These are phyloP conservation scores for Prunus yedoensis DNA, from an alignment of 331 rosid genomes.

Conservation along the genomic window DNA sequence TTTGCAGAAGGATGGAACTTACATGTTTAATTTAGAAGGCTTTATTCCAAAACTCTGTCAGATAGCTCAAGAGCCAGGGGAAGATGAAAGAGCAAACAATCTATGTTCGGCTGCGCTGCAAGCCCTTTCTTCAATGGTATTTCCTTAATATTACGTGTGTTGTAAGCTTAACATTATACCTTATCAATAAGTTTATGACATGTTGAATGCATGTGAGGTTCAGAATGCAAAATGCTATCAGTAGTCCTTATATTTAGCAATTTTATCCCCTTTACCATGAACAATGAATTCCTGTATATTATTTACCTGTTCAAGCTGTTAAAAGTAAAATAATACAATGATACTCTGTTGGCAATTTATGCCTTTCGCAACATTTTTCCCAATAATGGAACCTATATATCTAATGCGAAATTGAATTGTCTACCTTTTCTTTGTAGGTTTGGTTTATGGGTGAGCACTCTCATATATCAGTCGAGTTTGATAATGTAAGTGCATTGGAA, in stretches of 20 bases:
- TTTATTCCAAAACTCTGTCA: constrained; percentile 80
- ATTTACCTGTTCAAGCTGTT: not conserved
- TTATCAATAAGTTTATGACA: not conserved
- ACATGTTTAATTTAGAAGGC: constrained; percentile 78
- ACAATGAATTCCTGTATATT: not conserved
- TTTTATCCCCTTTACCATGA: not conserved
- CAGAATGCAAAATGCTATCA: too few species aligned
- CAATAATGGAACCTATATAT: not conserved
- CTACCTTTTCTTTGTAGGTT: constrained; percentile 47
- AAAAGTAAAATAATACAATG: not conserved
- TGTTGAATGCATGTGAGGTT: not conserved
- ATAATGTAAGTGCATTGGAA: constrained; percentile 60
- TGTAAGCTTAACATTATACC: not conserved
- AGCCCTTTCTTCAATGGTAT: constrained; percentile 88
- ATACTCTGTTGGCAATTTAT: not conserved
- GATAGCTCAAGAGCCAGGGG: constrained; percentile 76
- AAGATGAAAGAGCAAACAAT: constrained; percentile 52
- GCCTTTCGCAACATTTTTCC: not conserved
- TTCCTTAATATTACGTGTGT: constrained; percentile 23
- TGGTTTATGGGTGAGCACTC: constrained; percentile 92
- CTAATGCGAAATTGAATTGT: not conserved
- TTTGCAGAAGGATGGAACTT: constrained; percentile 73
- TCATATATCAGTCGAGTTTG: constrained; percentile 81
- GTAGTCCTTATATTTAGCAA: not conserved
- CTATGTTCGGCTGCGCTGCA: constrained; percentile 74